Evolutionary conservation across 2,329 filamentous ascomycete genomes (phyloP).

Genomic region (Neonectria magnoliae): DNA sequence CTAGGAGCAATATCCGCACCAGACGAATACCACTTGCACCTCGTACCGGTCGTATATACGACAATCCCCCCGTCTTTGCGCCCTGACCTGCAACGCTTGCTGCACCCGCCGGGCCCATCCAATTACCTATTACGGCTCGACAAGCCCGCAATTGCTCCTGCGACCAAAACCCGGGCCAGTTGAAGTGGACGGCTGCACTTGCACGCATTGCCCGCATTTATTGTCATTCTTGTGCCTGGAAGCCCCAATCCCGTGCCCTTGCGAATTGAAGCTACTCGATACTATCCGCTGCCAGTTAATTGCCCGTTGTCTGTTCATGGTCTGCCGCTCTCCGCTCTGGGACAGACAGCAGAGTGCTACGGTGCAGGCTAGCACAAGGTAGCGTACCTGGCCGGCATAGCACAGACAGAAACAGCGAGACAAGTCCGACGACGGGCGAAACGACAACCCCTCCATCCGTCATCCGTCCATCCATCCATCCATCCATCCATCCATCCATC

Average conservation of each 20-base stretch:
- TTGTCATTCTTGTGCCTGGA: neutral
- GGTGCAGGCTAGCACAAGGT: slow-evolving; percentile 6
- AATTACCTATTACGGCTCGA: slow-evolving; percentile 7
- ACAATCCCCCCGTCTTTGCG: slow-evolving; percentile 12
- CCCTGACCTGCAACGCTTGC: slow-evolving; percentile 19
- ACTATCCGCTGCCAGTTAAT: neutral
- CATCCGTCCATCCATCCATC: slow-evolving; percentile 6
- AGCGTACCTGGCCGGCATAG: slow-evolving; percentile 1
- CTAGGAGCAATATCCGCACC: neutral
- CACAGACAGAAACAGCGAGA: slow-evolving; percentile 20
- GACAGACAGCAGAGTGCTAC: neutral
- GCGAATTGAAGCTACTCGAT: neutral
- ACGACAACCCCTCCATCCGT: slow-evolving; percentile 13
- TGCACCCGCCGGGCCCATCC: slow-evolving; percentile 15
- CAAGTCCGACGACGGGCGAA: slow-evolving; percentile 17
- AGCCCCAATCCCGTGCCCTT: neutral
- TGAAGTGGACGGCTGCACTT: neutral
- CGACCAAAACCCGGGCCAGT: slow-evolving; percentile 5
- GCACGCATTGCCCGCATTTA: neutral
- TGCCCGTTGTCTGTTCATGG: neutral
- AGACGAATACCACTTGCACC: neutral
- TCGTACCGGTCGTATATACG: slow-evolving; percentile 13
- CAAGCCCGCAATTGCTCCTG: slow-evolving; percentile 12
- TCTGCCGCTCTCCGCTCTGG: neutral
- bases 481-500: neutral